These are phyloP conservation scores for Alternaria sp. DNA, from an alignment of 2,329 filamentous ascomycete genomes.

Conservation along the genomic window DNA sequence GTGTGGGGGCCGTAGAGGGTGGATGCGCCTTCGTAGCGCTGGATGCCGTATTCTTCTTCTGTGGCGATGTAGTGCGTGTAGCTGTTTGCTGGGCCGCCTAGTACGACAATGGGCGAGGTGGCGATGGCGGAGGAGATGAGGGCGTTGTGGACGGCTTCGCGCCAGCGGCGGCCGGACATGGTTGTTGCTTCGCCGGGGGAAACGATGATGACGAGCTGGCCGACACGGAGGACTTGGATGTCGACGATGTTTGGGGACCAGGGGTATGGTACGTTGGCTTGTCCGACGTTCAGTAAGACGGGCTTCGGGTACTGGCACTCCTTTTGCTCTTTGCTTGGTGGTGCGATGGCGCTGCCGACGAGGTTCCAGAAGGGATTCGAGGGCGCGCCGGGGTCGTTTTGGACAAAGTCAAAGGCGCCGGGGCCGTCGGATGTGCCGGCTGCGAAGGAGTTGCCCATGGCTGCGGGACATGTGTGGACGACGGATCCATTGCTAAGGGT, in stretches of 20 bases:
- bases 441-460: constrained; percentile 89
- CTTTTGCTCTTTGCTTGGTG: constrained; percentile 71
- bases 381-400: constrained; percentile 77
- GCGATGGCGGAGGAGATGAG: constrained; percentile 29
- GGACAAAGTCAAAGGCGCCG: constrained; percentile 90
- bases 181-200: constrained; percentile 88
- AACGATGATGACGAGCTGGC: constrained; percentile 82
- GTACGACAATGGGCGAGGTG: constrained; percentile 67
- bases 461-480: constrained; percentile 81
- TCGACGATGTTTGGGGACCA: constrained; percentile 95
- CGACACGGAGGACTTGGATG: constrained; percentile 82
- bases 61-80: constrained; percentile 86
- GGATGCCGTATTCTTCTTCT: constrained; percentile 79
- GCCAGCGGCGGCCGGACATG: constrained; percentile 91
- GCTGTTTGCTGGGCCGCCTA: constrained; percentile 88
- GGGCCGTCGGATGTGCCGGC: constrained; percentile 92
- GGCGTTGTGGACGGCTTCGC: constrained; percentile 49
- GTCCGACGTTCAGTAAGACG: constrained; percentile 86
- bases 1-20: constrained; percentile 86
- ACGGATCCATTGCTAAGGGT: constrained; percentile 72
- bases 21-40: constrained; percentile 94
- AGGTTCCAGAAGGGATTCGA: constrained; percentile 81
- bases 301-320: constrained; percentile 82
- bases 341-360: constrained; percentile 74
- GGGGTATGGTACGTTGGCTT: constrained; percentile 76